Evolutionary conservation across 2,329 filamentous ascomycete species (phyloP).

Genomic region (Piedraia hortae): DNA sequence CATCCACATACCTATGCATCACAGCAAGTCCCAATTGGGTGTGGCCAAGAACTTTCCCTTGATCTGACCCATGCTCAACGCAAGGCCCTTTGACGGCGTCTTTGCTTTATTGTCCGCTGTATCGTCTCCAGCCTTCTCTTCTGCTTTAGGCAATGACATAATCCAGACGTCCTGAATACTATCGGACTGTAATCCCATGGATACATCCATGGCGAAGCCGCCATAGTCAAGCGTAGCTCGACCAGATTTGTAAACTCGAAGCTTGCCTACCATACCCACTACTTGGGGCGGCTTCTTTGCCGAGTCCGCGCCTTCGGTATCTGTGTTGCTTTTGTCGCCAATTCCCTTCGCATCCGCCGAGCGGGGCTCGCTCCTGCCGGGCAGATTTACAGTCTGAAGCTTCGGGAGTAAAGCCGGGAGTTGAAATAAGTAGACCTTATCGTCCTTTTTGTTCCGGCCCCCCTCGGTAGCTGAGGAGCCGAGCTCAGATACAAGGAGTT

Average conservation of each 20-base stretch:
- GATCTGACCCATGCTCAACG: constrained; percentile 32
- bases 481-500: constrained; percentile 21
- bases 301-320: constrained; percentile 1
- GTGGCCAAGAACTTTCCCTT: constrained; percentile 35
- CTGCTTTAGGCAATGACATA: constrained; percentile 7
- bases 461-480: constrained; percentile 10
- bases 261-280: constrained; percentile 30
- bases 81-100: constrained; percentile 14
- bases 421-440: constrained; percentile 34
- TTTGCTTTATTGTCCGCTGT: constrained; percentile 7
- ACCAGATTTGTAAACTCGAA: constrained; percentile 33
- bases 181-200: constrained; percentile 26
- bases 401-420: constrained; percentile 34
- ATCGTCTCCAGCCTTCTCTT: constrained; percentile 5
- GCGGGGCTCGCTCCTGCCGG: constrained; percentile 3
- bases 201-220: constrained; percentile 29
- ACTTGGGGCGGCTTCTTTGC: constrained; percentile 15
- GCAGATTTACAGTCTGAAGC: constrained; percentile 14
- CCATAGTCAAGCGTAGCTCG: constrained; percentile 35
- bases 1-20: background rate
- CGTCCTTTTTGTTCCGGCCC: constrained; percentile 14
- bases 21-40: constrained; percentile 24
- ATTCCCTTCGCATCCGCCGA: too few species aligned
- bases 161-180: constrained; percentile 34
- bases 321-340: too few species aligned